Base-by-base conservation (phyloP, 495 filamentous ascomycete genomes). In the Cercophora samala region DNA sequence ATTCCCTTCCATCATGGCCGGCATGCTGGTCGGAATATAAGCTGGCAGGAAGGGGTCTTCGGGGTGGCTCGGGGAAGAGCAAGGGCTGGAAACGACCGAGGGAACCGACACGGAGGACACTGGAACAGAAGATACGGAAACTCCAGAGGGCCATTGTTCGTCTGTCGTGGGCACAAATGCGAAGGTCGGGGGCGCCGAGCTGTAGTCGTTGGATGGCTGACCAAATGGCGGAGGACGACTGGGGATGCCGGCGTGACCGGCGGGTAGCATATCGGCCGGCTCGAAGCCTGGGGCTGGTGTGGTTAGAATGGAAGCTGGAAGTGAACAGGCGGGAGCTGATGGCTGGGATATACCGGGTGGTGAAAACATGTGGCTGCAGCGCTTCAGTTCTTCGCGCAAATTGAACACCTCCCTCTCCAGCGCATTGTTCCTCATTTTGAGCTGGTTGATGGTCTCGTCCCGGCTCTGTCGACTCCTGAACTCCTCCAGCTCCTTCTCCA, bases 401-500 rank as follows among this genome's bases (percentile, higher is more conserved):
- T 54, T 62, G 8, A 59, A 58, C 53, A 82, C 62, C 65, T 82
- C 77, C 8, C 74, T 69, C 60, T 82, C 78, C 5, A 83, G 72
- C 5, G 68, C 68, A 64, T 73, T 75, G 66, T 82, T 82, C 55
- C 71, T 74, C 17, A 69, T 72, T 13, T 80, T 65, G 21, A 81
- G 66, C 2, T 67, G 70, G 63, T 74, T 73, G 24, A 81, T 70
- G 21, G 71, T 75, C 54, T 76, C 73, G 66, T 81, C 79, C 11
- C 73, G 73, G 51, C 65, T 71, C 42, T 75, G 71, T 26, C 72
- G 71, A 58, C 68, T 75, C 25, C 74, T 73, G 46, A 79, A 84
- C 46, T 91, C 89, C 19, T 83, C 85, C 53, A 95, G 86, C 60
- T 87, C 85, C 61, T 82, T 81, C 77, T 96, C 90, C 22, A 97